A percentile compares a stretch with the other conserved stretches of the same genome.
phyloP scores from a whole-genome alignment of 345 rosid species.

The Syzygium aromaticum region DNA sequence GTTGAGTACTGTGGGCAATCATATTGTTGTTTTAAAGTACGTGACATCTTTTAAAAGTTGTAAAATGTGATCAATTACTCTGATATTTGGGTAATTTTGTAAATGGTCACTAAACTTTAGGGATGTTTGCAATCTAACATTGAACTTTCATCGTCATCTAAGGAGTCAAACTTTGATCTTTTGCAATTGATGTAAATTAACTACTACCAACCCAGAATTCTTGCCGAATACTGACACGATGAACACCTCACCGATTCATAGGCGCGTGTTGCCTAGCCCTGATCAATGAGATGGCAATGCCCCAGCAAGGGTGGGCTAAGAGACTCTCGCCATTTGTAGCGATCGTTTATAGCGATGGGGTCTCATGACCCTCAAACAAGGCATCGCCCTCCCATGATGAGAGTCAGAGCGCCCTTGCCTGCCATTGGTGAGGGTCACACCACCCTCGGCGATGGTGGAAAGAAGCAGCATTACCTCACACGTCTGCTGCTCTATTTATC shows the following conservation, averaged over 20 bases:
- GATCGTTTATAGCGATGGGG: background rate
- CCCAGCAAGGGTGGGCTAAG: fast-evolving
- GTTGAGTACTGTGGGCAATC: fast-evolving
- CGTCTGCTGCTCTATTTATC: background rate
- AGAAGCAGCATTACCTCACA: background rate
- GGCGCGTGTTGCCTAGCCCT: fast-evolving
- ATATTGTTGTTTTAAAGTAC: background rate
- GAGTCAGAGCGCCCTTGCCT: background rate
- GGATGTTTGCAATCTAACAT: background rate
- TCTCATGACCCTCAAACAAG: background rate
- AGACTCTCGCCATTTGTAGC: background rate
- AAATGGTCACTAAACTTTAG: background rate
- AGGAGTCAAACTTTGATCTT: background rate
- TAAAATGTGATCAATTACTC: background rate
- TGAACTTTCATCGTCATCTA: background rate
- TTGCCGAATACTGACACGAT: fast-evolving
- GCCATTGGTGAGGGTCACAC: fast-evolving
- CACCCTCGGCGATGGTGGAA: fast-evolving
- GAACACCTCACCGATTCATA: fast-evolving
- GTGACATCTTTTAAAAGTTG: background rate
- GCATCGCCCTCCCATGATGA: fast-evolving
- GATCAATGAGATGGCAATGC: fast-evolving
- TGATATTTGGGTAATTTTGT: background rate
- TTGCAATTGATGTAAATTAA: background rate
- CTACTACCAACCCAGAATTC: fast-evolving